phyloP scores from a whole-genome alignment of 768 basidiomycete species.

The Pisolithus albus region DNA sequence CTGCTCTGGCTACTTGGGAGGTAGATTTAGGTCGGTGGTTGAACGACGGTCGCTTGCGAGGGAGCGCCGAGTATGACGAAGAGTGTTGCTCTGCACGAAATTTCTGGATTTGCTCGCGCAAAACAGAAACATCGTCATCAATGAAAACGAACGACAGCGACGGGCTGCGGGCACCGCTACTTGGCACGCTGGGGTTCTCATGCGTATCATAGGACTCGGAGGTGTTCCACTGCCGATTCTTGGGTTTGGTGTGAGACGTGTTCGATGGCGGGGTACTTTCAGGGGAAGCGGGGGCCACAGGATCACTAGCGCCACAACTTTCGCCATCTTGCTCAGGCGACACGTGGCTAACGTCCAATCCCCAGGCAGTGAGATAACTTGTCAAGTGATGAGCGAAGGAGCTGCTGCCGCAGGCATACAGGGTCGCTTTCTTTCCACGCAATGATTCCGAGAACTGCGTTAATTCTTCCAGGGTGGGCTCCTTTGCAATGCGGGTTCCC shows the following conservation, averaged over 20 bases:
- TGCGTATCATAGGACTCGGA: conserved; percentile 13
- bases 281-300: background rate
- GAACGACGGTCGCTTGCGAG: conserved; percentile 63
- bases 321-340: conserved; percentile 54
- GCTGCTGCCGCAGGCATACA: conserved; percentile 83
- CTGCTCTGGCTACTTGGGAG: conserved; percentile 62
- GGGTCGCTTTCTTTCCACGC: conserved; percentile 72
- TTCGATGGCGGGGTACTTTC: conserved; percentile 2
- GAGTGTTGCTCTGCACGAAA: conserved; percentile 49
- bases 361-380: conserved; percentile 91
- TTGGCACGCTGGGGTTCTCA: conserved; percentile 14
- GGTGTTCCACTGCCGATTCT: conserved; percentile 17
- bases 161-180: conserved; percentile 19
- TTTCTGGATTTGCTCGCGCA: conserved; percentile 68
- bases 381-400: conserved; percentile 91
- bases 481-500: conserved; percentile 46
- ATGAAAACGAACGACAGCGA: conserved; percentile 73
- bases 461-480: conserved; percentile 79
- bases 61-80: conserved; percentile 32
- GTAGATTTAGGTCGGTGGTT: conserved; percentile 76
- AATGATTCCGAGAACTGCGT: conserved; percentile 73
- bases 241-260: conserved; percentile 8
- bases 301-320: background rate
- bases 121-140: conserved; percentile 81
- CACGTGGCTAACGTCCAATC: conserved; percentile 84